Evolutionary conservation across 371 early-diverging fungal species (phyloP).

Genomic region (Mucor plumbeus): DNA sequence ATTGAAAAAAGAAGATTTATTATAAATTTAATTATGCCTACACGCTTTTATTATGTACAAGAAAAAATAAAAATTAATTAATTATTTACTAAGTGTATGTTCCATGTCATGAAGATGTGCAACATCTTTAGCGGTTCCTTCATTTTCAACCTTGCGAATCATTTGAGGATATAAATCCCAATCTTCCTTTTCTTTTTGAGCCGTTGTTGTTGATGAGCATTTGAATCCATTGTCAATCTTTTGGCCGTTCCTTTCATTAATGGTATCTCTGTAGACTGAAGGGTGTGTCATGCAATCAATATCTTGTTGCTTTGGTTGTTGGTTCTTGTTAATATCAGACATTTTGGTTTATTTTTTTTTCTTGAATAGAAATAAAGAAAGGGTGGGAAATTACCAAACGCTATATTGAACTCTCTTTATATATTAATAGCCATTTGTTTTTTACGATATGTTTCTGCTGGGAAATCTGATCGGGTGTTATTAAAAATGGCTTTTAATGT

Average conservation of each 20-base stretch:
- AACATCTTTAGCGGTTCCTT: slow-evolving; percentile 66
- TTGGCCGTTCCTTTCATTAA: slow-evolving; percentile 13
- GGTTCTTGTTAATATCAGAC: slow-evolving; percentile 5
- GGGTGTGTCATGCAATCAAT: slow-evolving; percentile 29
- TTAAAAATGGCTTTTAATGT: background rate
- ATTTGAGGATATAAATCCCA: slow-evolving; percentile 54
- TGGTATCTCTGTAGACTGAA: slow-evolving; percentile 22
- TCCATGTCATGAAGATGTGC: slow-evolving; percentile 17
- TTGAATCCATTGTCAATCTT: slow-evolving; percentile 17
- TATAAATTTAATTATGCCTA: background rate
- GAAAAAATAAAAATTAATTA: background rate
- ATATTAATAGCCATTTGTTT: background rate
- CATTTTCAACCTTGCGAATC: slow-evolving; percentile 47
- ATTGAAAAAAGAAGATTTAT: slow-evolving; percentile 10
- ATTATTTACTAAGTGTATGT: slow-evolving; percentile 12
- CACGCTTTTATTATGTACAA: background rate
- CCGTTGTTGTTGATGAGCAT: background rate
- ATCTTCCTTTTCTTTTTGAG: slow-evolving; percentile 2
- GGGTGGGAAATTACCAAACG: no score
- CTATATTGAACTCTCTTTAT: background rate
- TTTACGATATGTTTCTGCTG: slow-evolving; percentile 11
- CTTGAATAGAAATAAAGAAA: background rate
- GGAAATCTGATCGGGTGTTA: background rate
- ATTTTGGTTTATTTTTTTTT: background rate
- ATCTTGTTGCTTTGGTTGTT: slow-evolving; percentile 4